A percentile compares a stretch with the other conserved stretches of the same genome.
These are phyloP conservation scores for Pulveroboletus sp. DNA, from an alignment of 768 basidiomycete species.

Conservation along the genomic window DNA sequence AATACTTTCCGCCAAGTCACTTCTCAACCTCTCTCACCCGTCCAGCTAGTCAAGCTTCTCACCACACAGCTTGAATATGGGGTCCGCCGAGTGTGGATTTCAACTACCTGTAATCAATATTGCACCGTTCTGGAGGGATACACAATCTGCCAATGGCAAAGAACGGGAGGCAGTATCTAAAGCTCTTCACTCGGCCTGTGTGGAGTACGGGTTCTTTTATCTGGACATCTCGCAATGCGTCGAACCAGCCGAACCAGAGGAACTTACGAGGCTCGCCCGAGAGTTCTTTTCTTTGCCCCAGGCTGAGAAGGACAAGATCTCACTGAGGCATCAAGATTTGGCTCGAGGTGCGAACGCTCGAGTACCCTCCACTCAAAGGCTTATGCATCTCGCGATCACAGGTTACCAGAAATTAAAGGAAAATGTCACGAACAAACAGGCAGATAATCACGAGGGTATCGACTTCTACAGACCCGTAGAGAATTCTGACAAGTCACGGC, in stretches of 20 bases:
- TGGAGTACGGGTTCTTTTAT: conserved; percentile 88
- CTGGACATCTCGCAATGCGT: conserved; percentile 62
- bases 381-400: conserved; percentile 25
- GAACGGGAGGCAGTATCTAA: conserved; percentile 44
- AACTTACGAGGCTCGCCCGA: conserved; percentile 58
- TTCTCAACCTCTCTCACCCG: not conserved
- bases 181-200: conserved; percentile 67
- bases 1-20: not conserved
- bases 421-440: conserved; percentile 81
- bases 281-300: conserved; percentile 71
- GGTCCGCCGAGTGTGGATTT: conserved; percentile 3
- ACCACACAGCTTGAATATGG: conserved; percentile 9
- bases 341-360: conserved; percentile 59
- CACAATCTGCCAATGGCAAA: conserved; percentile 24
- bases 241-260: conserved; percentile 54
- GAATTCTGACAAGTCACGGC: conserved; percentile 61
- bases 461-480: conserved; percentile 78
- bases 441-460: conserved; percentile 80
- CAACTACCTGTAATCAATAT: conserved; percentile 70
- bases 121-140: conserved; percentile 49
- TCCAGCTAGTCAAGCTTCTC: not conserved
- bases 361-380: not conserved
- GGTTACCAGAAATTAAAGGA: conserved; percentile 79
- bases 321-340: conserved; percentile 61
- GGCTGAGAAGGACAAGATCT: conserved; percentile 74